A percentile compares a stretch with the other conserved stretches of the same genome.
Conservation (phyloP, 179 eudicot genomes). For the Carnegiea gigantea region DNA sequence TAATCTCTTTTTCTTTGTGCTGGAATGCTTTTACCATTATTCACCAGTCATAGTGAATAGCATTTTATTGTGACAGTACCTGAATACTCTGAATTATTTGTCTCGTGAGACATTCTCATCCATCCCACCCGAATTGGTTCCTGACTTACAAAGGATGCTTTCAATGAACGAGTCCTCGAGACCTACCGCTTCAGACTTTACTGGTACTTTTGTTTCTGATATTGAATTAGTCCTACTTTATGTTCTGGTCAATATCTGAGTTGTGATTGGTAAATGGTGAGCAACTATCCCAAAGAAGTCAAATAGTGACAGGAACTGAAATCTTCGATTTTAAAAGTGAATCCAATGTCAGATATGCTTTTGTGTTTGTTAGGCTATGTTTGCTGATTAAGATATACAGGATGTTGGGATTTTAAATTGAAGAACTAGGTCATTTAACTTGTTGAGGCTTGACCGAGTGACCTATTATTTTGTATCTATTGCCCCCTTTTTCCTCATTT, state of each 20-base stretch:
- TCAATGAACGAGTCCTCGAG: conserved; percentile 69
- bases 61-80: conserved; percentile 68
- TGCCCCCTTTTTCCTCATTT: background rate
- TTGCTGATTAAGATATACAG: background rate
- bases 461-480: background rate
- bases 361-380: background rate
- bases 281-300: background rate
- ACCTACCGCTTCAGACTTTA: conserved; percentile 87
- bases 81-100: conserved; percentile 82
- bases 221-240: background rate
- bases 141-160: conserved; percentile 88
- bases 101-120: conserved; percentile 85
- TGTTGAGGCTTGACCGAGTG: background rate
- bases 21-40: background rate
- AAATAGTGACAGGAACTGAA: background rate
- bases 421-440: background rate
- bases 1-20: background rate
- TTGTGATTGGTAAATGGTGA: background rate
- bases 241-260: background rate
- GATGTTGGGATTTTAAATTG: background rate
- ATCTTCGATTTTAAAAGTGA: background rate
- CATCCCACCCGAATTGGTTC: conserved; percentile 79
- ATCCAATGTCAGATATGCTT: background rate
- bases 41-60: conserved; percentile 22
- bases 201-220: conserved; percentile 47